These are phyloP conservation scores for Phytophthora aleatoria DNA, from an alignment of 352 stramenopile genomes.

Conservation along the genomic window DNA sequence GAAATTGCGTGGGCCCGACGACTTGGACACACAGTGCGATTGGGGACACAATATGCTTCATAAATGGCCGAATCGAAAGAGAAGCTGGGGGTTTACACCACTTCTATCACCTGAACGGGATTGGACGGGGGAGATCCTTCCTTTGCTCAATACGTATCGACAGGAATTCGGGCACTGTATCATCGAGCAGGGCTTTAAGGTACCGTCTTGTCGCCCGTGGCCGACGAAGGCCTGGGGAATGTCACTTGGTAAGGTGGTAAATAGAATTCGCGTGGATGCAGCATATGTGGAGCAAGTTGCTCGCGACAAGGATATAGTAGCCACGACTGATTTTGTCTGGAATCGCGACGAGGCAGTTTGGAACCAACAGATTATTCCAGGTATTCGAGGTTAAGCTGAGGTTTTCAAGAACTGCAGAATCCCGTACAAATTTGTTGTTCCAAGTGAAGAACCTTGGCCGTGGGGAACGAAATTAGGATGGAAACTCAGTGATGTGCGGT, in stretches of 20 bases:
- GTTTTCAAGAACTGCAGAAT: constrained; percentile 1
- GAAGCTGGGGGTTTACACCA: neutral
- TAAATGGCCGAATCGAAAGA: neutral
- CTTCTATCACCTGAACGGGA: neutral
- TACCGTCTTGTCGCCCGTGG: constrained; percentile 1
- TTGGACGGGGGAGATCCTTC: constrained; percentile 4
- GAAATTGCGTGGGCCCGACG: neutral
- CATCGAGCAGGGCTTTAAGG: neutral
- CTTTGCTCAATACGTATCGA: neutral
- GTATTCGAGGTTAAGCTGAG: neutral
- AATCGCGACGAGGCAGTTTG: neutral
- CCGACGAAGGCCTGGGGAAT: constrained; percentile 2
- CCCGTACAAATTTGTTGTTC: neutral
- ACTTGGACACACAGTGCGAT: neutral
- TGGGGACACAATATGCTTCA: neutral
- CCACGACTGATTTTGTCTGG: neutral
- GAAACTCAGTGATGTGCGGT: neutral
- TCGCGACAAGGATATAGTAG: neutral
- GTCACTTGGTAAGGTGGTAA: neutral
- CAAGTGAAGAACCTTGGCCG: neutral
- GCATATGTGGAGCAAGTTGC: constrained; percentile 4
- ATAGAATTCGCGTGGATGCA: neutral
- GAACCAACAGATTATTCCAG: neutral
- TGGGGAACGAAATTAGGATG: neutral
- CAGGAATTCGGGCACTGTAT: constrained; percentile 2